Percentiles rank a stretch among this genome's conserved stretches.
Conservation (phyloP, 257 asterid species). For the Coffea eugenioides region DNA sequence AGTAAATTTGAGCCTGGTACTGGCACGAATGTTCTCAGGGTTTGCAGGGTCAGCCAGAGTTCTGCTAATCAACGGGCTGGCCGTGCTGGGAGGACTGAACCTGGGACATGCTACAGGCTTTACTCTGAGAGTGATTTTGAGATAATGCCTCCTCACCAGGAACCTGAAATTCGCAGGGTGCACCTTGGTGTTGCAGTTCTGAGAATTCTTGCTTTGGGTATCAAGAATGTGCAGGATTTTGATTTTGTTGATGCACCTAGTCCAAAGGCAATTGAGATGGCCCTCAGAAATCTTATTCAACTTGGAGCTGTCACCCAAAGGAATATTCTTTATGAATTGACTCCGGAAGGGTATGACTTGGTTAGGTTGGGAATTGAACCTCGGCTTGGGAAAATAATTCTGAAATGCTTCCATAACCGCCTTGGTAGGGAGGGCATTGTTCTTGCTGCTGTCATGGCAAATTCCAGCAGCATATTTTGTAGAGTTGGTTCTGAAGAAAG, state of each 20-base stretch:
- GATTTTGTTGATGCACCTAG: constrained; percentile 90
- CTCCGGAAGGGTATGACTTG: constrained; percentile 58
- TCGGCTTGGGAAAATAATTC: constrained; percentile 80
- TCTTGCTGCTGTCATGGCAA: constrained; percentile 94
- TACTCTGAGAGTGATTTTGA: constrained; percentile 63
- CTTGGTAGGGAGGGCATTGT: constrained; percentile 86
- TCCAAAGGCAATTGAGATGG: constrained; percentile 65
- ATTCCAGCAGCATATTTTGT: constrained; percentile 84
- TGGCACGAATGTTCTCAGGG: constrained; percentile 80
- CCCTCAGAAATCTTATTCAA: constrained; percentile 68
- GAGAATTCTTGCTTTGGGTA: constrained; percentile 85
- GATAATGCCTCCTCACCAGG: constrained; percentile 66
- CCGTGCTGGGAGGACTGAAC: constrained; percentile 96
- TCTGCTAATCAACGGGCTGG: constrained; percentile 97
- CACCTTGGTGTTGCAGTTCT: constrained; percentile 91
- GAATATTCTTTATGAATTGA: constrained; percentile 44
- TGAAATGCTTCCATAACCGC: constrained; percentile 50
- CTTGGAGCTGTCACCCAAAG: constrained; percentile 58
- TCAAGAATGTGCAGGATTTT: constrained; percentile 61
- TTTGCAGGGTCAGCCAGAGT: constrained; percentile 76
- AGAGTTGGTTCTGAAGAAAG: constrained; percentile 72
- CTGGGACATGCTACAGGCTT: constrained; percentile 84
- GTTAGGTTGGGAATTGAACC: constrained; percentile 96
- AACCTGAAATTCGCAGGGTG: constrained; percentile 88
- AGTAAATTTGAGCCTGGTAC: constrained; percentile 74